Conservation (phyloP, 1,284 basidiomycete species). For the Quambalaria eucalypti region DNA sequence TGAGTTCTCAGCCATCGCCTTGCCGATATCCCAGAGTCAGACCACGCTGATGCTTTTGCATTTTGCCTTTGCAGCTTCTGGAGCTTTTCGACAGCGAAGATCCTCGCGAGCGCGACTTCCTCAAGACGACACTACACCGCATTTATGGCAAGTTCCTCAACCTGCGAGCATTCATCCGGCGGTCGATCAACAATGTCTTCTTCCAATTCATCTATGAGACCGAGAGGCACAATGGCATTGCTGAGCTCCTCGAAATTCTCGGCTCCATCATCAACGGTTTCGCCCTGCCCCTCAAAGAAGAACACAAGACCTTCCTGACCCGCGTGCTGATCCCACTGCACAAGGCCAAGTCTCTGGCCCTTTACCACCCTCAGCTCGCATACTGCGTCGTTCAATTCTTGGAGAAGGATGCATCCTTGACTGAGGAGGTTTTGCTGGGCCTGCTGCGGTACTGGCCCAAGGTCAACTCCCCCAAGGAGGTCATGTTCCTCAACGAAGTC, state of each 20-base stretch:
- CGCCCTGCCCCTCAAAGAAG: conserved; percentile 92
- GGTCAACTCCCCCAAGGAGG: conserved; percentile 99
- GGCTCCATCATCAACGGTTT: conserved; percentile 99
- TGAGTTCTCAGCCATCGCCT: conserved; percentile 49
- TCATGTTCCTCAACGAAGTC: conserved; percentile 99
- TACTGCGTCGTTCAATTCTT: conserved; percentile 99
- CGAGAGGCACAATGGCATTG: conserved; percentile 97
- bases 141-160: conserved; percentile 99
- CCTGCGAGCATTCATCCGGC: conserved; percentile 92
- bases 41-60: neutral
- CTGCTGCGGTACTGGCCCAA: conserved; percentile 97
- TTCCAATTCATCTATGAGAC: conserved; percentile 99
- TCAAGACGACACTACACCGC: conserved; percentile 96
- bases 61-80: conserved; percentile 60
- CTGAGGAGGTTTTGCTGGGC: conserved; percentile 90
- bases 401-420: conserved; percentile 86
- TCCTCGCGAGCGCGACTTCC: conserved; percentile 94
- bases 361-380: conserved; percentile 96
- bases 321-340: conserved; percentile 92
- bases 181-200: conserved; percentile 99
- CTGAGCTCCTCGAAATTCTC: conserved; percentile 93
- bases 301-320: conserved; percentile 96
- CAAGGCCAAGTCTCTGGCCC: conserved; percentile 90
- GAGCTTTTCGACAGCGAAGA: conserved; percentile 99
- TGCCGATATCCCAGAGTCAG: neutral